Evolutionary conservation across 805 yeast genomes (phyloP).

Genomic region (Blastobotrys mokoenaii): DNA sequence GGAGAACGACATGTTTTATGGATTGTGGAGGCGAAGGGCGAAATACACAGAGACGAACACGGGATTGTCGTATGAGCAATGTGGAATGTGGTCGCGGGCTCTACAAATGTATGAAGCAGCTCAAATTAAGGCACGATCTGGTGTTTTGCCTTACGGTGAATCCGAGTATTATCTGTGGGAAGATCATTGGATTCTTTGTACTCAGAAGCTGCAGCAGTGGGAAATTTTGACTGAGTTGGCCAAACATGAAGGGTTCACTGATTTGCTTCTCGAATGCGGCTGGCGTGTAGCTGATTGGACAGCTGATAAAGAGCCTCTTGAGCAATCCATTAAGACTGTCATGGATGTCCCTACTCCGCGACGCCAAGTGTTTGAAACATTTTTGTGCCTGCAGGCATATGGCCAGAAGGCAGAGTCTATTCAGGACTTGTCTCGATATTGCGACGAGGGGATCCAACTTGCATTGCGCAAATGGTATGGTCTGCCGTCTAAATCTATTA

Average conservation of each 20-base stretch:
- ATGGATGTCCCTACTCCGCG: slow-evolving; percentile 99
- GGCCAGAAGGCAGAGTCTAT: slow-evolving; percentile 84
- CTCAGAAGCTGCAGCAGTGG: slow-evolving; percentile 97
- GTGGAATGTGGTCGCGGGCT: slow-evolving; percentile 92
- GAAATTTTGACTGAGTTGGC: slow-evolving; percentile 93
- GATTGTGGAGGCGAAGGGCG: slow-evolving; percentile 94
- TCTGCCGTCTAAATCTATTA: slow-evolving; percentile 56
- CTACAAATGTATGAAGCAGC: slow-evolving; percentile 92
- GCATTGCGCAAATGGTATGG: slow-evolving; percentile 91
- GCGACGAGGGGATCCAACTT: slow-evolving; percentile 94
- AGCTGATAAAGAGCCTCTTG: slow-evolving; percentile 87
- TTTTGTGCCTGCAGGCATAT: slow-evolving; percentile 83
- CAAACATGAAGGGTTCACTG: slow-evolving; percentile 96
- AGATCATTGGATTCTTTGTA: slow-evolving; percentile 96
- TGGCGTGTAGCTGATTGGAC: slow-evolving; percentile 99
- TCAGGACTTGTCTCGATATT: slow-evolving; percentile 73
- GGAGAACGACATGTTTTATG: slow-evolving; percentile 96
- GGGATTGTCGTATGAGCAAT: slow-evolving; percentile 89
- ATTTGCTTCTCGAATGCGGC: slow-evolving; percentile 91
- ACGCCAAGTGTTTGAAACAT: slow-evolving; percentile 91
- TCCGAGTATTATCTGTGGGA: slow-evolving; percentile 96
- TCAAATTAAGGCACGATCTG: slow-evolving; percentile 92
- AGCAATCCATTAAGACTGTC: slow-evolving; percentile 87
- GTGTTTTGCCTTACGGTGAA: slow-evolving; percentile 90
- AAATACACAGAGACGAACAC: slow-evolving; percentile 88